Percentiles rank a stretch among this genome's conserved stretches.
phyloP scores from a whole-genome alignment of 495 filamentous ascomycete genomes.

The Rostrohypoxylon terebratum region DNA sequence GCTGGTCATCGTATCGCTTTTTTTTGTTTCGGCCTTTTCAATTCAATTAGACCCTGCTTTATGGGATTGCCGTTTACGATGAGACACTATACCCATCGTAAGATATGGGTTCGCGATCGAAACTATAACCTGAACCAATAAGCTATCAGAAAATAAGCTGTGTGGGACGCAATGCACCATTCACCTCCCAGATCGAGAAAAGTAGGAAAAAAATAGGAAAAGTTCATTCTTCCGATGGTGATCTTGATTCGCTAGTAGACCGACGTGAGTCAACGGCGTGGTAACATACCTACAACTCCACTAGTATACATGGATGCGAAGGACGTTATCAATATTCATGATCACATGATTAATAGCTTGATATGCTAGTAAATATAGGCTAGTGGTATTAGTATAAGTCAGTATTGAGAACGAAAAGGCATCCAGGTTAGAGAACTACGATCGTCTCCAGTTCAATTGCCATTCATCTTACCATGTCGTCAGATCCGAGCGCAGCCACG shows the following conservation, averaged over 20 bases:
- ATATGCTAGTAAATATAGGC: constrained; percentile 31
- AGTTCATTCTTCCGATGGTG: neutral
- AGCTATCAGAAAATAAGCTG: neutral
- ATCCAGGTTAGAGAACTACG: neutral
- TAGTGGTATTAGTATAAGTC: neutral
- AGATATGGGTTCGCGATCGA: neutral
- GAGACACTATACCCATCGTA: neutral
- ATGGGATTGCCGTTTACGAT: neutral
- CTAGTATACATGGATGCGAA: neutral
- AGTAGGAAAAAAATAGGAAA: too few relatives aligned
- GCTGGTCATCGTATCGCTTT: neutral
- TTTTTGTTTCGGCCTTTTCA: neutral
- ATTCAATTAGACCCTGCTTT: neutral
- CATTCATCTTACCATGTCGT: constrained; percentile 27
- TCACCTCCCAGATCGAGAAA: constrained; percentile 33
- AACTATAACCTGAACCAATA: neutral
- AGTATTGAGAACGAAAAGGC: neutral
- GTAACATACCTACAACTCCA: neutral
- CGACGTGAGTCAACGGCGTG: constrained; percentile 34
- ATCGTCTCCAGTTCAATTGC: neutral
- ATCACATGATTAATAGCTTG: neutral
- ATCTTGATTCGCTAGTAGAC: constrained; percentile 9
- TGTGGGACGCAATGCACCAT: constrained; percentile 1
- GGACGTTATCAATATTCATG: neutral
- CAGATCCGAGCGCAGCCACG: constrained; percentile 12